phyloP scores from a whole-genome alignment of 352 stramenopile species.

The Phytophthora capsici region DNA sequence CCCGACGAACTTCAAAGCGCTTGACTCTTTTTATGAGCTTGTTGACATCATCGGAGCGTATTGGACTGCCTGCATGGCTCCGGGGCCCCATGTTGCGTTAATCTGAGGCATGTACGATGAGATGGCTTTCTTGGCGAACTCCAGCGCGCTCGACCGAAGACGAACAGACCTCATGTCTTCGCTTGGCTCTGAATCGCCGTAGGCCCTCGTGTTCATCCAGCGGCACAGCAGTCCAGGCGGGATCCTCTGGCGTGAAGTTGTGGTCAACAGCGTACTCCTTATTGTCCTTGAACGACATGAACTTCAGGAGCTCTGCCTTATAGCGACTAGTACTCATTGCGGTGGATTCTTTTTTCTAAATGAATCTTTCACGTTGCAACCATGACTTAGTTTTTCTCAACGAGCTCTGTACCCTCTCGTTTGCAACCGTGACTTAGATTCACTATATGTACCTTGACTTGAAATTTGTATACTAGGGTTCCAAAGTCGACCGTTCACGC shows the following conservation, averaged over 20 bases:
- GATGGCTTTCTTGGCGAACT: constrained; percentile 24
- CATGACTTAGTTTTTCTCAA: no score
- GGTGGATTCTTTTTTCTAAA: no score
- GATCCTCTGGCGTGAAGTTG: background rate
- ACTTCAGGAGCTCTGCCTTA: constrained; percentile 1
- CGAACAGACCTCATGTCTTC: constrained; percentile 12
- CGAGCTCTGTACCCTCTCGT: no score
- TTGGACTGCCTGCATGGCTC: constrained; percentile 17
- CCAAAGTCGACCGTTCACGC: background rate
- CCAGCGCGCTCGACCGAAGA: background rate
- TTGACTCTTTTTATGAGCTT: constrained; percentile 28
- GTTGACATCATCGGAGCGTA: constrained; percentile 21
- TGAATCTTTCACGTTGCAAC: no score
- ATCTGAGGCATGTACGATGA: constrained; percentile 28
- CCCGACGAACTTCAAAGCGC: constrained; percentile 6
- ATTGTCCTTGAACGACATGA: constrained; percentile 14
- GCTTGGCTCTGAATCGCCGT: background rate
- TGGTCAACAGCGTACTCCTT: background rate
- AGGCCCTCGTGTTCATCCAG: constrained; percentile 18
- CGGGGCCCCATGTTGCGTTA: constrained; percentile 18
- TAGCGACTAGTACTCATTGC: constrained; percentile 8
- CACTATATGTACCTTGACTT: background rate
- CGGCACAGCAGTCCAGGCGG: background rate
- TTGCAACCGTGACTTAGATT: background rate
- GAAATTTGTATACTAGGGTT: background rate